Evolutionary conservation across 2,329 filamentous ascomycete species (phyloP), one percentile per base, ranked within the genome.

Genomic region (Pseudogymnoascus sp.): DNA sequence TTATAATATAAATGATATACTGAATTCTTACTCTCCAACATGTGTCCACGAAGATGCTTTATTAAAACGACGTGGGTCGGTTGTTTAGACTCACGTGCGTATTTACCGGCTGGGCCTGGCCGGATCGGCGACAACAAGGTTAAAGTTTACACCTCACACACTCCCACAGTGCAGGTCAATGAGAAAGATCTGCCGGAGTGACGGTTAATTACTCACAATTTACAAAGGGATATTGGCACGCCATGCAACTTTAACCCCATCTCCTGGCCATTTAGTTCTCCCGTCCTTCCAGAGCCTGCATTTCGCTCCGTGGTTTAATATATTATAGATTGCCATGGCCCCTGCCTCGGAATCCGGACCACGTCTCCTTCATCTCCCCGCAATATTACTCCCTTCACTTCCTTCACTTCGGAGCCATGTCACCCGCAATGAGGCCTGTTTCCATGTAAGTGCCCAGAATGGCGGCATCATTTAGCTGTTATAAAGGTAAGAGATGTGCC

Each of bases 301-400:
- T 53, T 53, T 53, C n/a, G 2, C 17, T 31, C 26, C 23, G 26
- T 11, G 47, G 47, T n/a, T 31, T 53, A 53, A 53, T 53, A 53
- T 53, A 53, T 53, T 53, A 53, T 53, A 53, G 23, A 53, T 28
- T 53, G 47, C 47, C 47, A 53, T 31, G 47, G 47, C 26, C 47
- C 26, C 2, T 50, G 23, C 23, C 23, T 53, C 47, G 47, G 47
- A 53, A 53, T 31, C 47, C 47, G 47, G 47, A 53, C 47, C 47
- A 53, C n/a, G 23, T 53, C 47, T 53, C 47, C 47, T 17, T 28
- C 26, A 3, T 6, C 26, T 11, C 9, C 47, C 47, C 47, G 26
- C 47, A 53, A 53, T 15, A 31, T 53, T 11, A 11, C 15, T 13
- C 10, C 4, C 15, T 31, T 15, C 9, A 17, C 26, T 31, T 31